Evolutionary conservation across 805 yeast genomes (phyloP), one percentile per base, ranked within the genome.

Genomic region (Candida germanica): DNA sequence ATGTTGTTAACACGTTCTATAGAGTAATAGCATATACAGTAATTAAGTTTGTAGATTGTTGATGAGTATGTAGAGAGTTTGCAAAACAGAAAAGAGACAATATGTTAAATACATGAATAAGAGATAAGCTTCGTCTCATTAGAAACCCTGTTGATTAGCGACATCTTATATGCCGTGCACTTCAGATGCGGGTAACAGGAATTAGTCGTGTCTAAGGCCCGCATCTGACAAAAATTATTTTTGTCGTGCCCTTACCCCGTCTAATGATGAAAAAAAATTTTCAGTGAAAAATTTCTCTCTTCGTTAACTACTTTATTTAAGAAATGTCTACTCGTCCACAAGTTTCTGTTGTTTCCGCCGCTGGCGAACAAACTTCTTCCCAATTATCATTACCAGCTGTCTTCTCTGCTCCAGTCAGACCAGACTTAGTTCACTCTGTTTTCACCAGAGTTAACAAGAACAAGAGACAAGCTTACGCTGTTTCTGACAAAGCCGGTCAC

Each of bases 391-490:
- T 93, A 65, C 98, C 99, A 77, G 95, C 96, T 64, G 97, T 93
- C 66, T 93, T 93, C 86, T 73, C 87, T 75, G 96, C 98, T 67
- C 99, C 99, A 73, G 94, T 93, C 80, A 89, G 99, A 82, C 91
- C 96, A 67, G 99, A 93, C 71, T 79, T 93, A 66, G 97, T 93
- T 69, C 98, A 89, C 88, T 75, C 96, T 69, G 99, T 93, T 61
- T 93, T 88, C 85, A 86, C 89, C 70, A 84, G 89, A 69, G 87
- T 93, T 61, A 89, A 89, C 94, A 93, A 93, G 93, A 93, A 93
- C 96, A 91, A 91, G 88, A 88, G 99, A 78, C 99, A 93, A 79
- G 97, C 99, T 74, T 93, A 93, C 84, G 96, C 99, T 70, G 98
- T 93, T 61, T 83, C 98, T 61, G 88, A 82, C 71, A 86, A 88